Percentiles rank a stretch among this genome's conserved stretches.
Conservation (phyloP, 345 rosid genomes). For the Psidium friedrichsthalianum region DNA sequence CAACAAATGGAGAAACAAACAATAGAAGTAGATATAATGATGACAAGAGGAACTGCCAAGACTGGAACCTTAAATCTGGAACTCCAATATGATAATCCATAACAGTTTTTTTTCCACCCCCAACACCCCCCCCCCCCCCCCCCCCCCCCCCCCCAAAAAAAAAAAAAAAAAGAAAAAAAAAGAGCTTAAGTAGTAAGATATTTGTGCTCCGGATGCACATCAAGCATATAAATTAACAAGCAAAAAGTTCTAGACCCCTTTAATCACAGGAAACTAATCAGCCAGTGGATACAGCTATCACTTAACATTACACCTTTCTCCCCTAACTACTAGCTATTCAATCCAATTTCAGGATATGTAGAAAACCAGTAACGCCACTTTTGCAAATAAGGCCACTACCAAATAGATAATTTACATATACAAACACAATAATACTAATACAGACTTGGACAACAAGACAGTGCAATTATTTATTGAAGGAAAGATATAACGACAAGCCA, state of each 20-base stretch:
- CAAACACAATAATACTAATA: background rate
- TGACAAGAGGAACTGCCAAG: background rate
- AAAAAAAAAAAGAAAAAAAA: too few relatives aligned
- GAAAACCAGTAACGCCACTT: background rate
- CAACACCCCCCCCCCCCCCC: too few relatives aligned
- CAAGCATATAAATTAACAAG: background rate
- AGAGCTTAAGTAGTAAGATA: background rate
- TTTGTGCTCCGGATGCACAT: background rate
- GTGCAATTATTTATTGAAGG: background rate
- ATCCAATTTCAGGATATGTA: background rate
- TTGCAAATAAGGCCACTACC: background rate
- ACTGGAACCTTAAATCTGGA: background rate
- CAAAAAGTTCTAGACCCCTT: background rate
- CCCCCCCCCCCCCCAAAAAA: too few relatives aligned
- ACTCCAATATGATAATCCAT: background rate
- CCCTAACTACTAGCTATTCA: background rate
- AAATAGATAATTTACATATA: background rate
- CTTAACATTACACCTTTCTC: background rate
- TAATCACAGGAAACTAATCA: background rate
- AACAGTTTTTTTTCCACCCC: background rate
- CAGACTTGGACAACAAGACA: background rate
- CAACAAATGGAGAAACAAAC: background rate
- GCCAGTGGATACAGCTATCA: background rate
- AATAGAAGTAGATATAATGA: background rate
- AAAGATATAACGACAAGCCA: background rate